Conservation (phyloP, 1,284 basidiomycete genomes). For the Marasmius oreades region DNA sequence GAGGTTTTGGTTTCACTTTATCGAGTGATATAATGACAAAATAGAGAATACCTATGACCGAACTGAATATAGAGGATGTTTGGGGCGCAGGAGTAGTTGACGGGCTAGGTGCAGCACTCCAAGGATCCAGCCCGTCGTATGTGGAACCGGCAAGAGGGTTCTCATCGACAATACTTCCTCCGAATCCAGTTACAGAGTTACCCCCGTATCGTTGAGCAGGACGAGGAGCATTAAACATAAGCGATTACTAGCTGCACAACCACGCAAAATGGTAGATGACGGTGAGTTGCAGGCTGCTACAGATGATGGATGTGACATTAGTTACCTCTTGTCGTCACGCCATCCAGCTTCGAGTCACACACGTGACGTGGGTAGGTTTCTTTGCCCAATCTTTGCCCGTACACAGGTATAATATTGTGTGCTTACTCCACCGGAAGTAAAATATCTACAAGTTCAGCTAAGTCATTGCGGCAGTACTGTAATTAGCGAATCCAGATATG, state of each 20-base stretch:
- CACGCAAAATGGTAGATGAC: not conserved
- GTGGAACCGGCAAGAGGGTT: constrained; percentile 73
- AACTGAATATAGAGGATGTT: constrained; percentile 52
- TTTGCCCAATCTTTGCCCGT: too few relatives aligned
- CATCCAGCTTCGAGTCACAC: too few relatives aligned
- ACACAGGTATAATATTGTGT: too few relatives aligned
- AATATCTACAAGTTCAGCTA: not conserved
- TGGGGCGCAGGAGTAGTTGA: constrained; percentile 56
- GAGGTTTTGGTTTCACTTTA: constrained; percentile 1
- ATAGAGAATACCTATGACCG: constrained; percentile 60
- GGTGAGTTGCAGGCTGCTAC: not conserved
- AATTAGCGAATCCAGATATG: not conserved
- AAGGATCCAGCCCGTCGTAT: constrained; percentile 83
- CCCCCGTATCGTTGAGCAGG: constrained; percentile 62
- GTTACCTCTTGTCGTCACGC: too few relatives aligned
- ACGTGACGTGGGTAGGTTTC: too few relatives aligned
- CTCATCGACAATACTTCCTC: constrained; percentile 70
- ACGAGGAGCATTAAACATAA: constrained; percentile 79
- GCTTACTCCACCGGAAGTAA: too few relatives aligned
- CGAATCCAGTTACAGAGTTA: constrained; percentile 53
- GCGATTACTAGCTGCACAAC: constrained; percentile 19
- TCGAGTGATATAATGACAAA: constrained; percentile 19
- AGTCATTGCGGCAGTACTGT: not conserved
- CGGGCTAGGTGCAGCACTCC: constrained; percentile 80
- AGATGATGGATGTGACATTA: not conserved